Percentiles rank a stretch among this genome's conserved stretches.
These are phyloP conservation scores for Diddensiella transvaalensis DNA, from an alignment of 805 yeast genomes.

Conservation along the genomic window DNA sequence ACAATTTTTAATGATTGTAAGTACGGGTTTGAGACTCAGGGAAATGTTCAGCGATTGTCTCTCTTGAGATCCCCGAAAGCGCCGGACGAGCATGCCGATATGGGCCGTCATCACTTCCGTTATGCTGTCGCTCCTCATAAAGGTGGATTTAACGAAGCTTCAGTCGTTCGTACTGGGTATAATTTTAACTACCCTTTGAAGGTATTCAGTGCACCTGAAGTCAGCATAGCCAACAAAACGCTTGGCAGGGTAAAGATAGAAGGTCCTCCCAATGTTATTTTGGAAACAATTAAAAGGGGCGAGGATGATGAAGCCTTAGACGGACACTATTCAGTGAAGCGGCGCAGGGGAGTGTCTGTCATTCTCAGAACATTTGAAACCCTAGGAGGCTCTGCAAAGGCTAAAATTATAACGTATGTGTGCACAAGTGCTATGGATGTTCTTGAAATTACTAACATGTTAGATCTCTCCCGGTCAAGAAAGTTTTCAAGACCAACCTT, in stretches of 20 bases:
- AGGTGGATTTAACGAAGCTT: constrained; percentile 57
- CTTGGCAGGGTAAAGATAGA: constrained; percentile 29
- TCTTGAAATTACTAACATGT: too few relatives aligned
- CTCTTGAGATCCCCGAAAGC: constrained; percentile 87
- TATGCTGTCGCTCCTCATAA: constrained; percentile 83
- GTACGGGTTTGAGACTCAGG: constrained; percentile 91
- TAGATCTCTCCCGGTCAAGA: constrained; percentile 48
- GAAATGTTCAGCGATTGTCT: constrained; percentile 82
- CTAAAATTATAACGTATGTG: constrained; percentile 33
- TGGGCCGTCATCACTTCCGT: constrained; percentile 79
- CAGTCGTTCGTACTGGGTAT: constrained; percentile 70
- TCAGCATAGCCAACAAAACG: constrained; percentile 31
- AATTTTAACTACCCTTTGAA: constrained; percentile 63
- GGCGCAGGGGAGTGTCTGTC: constrained; percentile 35
- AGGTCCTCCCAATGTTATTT: constrained; percentile 58
- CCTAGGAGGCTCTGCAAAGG: constrained; percentile 68
- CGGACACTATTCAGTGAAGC: not conserved
- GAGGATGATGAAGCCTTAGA: constrained; percentile 62
- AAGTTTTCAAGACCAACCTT: constrained; percentile 44
- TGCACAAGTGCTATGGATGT: too few relatives aligned
- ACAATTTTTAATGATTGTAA: constrained; percentile 78
- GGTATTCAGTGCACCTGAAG: constrained; percentile 84
- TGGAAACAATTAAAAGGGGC: constrained; percentile 78
- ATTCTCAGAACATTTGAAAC: constrained; percentile 78
- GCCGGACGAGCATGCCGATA: constrained; percentile 93